Conservation (phyloP, 441 rosid species). For the Corymbia calophylla region DNA sequence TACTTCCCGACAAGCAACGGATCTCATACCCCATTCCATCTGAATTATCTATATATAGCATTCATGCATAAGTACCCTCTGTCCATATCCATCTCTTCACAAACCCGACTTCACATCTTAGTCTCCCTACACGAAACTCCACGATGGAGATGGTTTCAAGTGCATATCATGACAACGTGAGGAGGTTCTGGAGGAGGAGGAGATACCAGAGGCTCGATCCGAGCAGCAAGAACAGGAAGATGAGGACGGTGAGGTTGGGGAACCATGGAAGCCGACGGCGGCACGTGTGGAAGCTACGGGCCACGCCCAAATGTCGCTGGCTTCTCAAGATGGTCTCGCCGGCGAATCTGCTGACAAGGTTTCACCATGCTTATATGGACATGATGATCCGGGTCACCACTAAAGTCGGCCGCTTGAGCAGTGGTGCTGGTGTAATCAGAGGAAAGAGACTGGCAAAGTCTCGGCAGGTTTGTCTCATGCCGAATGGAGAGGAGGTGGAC, state of each 20-base stretch:
- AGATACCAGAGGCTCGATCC: neutral
- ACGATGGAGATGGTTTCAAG: neutral
- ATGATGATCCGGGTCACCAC: conserved; percentile 10
- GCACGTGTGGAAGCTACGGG: neutral
- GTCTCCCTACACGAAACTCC: neutral
- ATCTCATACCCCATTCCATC: neutral
- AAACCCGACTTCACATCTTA: neutral
- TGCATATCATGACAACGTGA: neutral
- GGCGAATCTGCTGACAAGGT: conserved; percentile 6
- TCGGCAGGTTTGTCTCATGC: neutral
- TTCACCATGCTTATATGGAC: conserved; percentile 15
- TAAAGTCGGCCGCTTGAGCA: neutral
- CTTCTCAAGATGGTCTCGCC: conserved; percentile 4
- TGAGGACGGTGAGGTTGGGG: neutral
- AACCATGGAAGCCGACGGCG: rapidly evolving
- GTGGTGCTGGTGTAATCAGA: neutral
- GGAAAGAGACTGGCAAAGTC: neutral
- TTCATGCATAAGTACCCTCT: neutral
- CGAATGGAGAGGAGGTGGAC: conserved; percentile 24
- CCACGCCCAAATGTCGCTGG: neutral
- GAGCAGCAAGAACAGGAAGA: neutral
- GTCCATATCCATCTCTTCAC: neutral
- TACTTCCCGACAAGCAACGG: neutral
- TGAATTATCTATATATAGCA: neutral
- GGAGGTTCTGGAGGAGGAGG: neutral